A percentile compares a stretch with the other conserved stretches of the same genome.
phyloP scores from a whole-genome alignment of 164 flowering plant genomes.

The Magnolia officinalis region DNA sequence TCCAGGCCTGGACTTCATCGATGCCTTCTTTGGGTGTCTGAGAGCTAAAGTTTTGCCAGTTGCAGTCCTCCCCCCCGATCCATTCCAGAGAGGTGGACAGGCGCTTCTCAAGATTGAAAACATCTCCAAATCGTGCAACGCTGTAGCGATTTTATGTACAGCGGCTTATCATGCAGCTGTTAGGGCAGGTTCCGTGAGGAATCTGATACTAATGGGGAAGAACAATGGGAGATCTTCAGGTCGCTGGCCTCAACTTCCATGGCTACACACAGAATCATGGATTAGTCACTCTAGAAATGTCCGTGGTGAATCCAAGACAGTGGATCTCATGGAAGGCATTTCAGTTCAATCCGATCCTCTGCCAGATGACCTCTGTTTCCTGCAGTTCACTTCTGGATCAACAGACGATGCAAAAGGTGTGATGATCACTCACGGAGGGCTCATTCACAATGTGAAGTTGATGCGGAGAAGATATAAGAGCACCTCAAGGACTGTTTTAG shows the following conservation, averaged over 20 bases:
- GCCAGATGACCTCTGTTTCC: slow-evolving; percentile 57
- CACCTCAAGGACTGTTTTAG: slow-evolving; percentile 62
- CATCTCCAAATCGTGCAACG: slow-evolving; percentile 59
- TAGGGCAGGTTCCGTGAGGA: slow-evolving; percentile 54
- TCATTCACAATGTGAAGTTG: slow-evolving; percentile 74
- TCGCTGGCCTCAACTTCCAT: slow-evolving; percentile 75
- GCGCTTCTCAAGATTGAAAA: slow-evolving; percentile 71
- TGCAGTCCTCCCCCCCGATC: slow-evolving; percentile 81
- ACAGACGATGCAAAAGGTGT: slow-evolving; percentile 90
- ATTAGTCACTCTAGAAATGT: slow-evolving; percentile 36
- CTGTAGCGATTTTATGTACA: slow-evolving; percentile 69
- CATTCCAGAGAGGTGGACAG: slow-evolving; percentile 75
- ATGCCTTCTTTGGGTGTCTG: slow-evolving; percentile 78
- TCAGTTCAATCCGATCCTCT: slow-evolving; percentile 28
- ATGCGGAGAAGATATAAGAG: slow-evolving; percentile 65
- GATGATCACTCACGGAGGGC: slow-evolving; percentile 80
- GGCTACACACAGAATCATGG: slow-evolving; percentile 79
- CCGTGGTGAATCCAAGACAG: slow-evolving; percentile 6
- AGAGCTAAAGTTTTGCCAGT: slow-evolving; percentile 70
- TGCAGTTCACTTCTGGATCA: slow-evolving; percentile 84
- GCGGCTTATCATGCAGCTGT: slow-evolving; percentile 57
- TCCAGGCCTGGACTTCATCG: slow-evolving; percentile 75
- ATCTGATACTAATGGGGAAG: slow-evolving; percentile 30
- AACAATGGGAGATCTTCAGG: slow-evolving; percentile 36
- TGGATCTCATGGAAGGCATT: background rate